Evolutionary conservation across 108 stramenopile species (phyloP), one percentile per base, ranked within the genome.

Genomic region (Parmales sp.): DNA sequence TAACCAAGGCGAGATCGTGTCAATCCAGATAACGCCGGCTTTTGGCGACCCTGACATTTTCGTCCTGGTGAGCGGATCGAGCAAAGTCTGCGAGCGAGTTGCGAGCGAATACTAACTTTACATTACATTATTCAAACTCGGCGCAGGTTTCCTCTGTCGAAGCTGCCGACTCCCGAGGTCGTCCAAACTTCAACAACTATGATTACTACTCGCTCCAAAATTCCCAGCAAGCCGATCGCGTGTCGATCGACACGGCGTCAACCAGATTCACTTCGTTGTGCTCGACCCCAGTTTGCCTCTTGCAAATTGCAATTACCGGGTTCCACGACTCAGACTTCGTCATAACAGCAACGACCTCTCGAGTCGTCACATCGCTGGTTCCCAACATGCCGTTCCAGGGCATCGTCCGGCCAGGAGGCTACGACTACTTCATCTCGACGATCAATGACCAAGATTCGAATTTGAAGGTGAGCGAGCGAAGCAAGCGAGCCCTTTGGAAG

Each of bases 21-120:
- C 13, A 4, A 60, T 60, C 13, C 1, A 11, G 26, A 28, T 60
- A 3, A 60, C 54, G 6, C 54, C 54, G n/a, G 54, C 54, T 7
- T 60, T 60, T 34, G 54, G 54, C 3, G 54, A 60, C 54, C 54
- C 54, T 11, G 54, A 60, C 26, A 60, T 60, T 29, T 60, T 60
- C 54, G 20, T 60, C 29, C 26, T 60, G 16, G 54, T 60, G 5
- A 19, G n/a, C n/a, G n/a, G n/a, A n/a, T n/a, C n/a, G n/a, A n/a
- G n/a, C n/a, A n/a, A n/a, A n/a, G n/a, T n/a, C n/a, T n/a, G n/a
- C n/a, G n/a, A n/a, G n/a, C n/a, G n/a, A n/a, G n/a, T n/a, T n/a
- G n/a, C n/a, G n/a, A n/a, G n/a, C n/a, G n/a, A n/a, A n/a, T n/a
- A n/a, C n/a, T n/a, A n/a, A n/a, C n/a, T n/a, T n/a, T n/a, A n/a